These are phyloP conservation scores for Penicillium sp. DNA, from an alignment of 2,329 filamentous ascomycete species.

Conservation along the genomic window DNA sequence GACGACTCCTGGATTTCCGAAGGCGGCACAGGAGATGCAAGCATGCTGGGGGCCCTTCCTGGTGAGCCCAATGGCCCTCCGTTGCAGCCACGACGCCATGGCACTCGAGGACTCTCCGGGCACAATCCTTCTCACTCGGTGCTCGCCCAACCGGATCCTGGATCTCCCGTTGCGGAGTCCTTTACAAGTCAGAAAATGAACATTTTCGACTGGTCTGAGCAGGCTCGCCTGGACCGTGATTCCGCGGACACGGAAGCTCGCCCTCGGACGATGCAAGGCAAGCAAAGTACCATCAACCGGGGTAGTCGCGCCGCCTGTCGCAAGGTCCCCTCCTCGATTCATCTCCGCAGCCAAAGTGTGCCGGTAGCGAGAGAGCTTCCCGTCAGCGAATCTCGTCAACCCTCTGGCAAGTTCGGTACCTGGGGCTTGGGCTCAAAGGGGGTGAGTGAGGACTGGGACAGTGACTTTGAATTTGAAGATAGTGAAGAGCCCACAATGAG, in stretches of 20 bases:
- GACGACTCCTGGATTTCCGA: conserved; percentile 19
- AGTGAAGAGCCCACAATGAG: conserved; percentile 38
- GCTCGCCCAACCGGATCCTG: not conserved
- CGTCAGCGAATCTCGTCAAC: conserved; percentile 45
- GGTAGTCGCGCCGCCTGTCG: conserved; percentile 54
- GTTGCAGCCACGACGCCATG: conserved; percentile 3
- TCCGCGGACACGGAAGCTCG: conserved; percentile 48
- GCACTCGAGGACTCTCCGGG: conserved; percentile 7
- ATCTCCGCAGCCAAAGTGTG: conserved; percentile 62
- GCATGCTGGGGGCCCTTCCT: conserved; percentile 26
- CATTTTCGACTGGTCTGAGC: conserved; percentile 62
- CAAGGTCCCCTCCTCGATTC: conserved; percentile 53
- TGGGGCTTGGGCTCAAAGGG: conserved; percentile 63
- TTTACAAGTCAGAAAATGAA: conserved; percentile 44
- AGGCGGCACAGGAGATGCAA: conserved; percentile 25
- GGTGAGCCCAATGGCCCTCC: conserved; percentile 14
- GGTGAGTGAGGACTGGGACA: conserved; percentile 63
- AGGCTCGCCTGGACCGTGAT: conserved; percentile 50
- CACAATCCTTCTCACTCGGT: not conserved
- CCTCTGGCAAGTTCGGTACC: conserved; percentile 56
- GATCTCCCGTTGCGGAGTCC: conserved; percentile 17
- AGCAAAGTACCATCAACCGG: conserved; percentile 51
- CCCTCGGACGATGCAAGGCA: conserved; percentile 59
- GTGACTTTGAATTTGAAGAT: conserved; percentile 61
- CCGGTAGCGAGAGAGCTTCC: conserved; percentile 50